A percentile compares a stretch with the other conserved stretches of the same genome.
These are phyloP conservation scores for Penicillium malachiteum DNA, from an alignment of 495 filamentous ascomycete genomes.

Conservation along the genomic window DNA sequence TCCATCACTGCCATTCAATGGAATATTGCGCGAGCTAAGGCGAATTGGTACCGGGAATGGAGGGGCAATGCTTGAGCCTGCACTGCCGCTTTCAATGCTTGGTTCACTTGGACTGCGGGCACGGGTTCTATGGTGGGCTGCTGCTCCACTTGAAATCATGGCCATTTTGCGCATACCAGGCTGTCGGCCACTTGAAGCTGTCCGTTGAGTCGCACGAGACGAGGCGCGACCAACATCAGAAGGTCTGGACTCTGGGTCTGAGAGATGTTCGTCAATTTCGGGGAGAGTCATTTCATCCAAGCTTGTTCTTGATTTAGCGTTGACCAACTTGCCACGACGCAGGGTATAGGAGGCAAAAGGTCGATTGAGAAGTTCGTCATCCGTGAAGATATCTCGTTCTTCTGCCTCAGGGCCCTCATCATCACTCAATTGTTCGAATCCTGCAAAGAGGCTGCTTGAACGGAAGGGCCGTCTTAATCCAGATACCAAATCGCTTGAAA, in stretches of 20 bases:
- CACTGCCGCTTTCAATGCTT: slow-evolving; percentile 54
- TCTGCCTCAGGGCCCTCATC: slow-evolving; percentile 38
- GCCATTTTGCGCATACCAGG: slow-evolving; percentile 62
- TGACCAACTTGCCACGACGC: slow-evolving; percentile 43
- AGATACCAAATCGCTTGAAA: slow-evolving; percentile 56
- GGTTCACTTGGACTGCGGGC: slow-evolving; percentile 74
- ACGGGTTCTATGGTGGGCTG: slow-evolving; percentile 62
- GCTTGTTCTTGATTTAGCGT: slow-evolving; percentile 32
- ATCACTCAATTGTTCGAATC: slow-evolving; percentile 65
- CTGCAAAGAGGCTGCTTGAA: slow-evolving; percentile 82
- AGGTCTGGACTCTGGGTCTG: slow-evolving; percentile 29
- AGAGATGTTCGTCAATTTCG: slow-evolving; percentile 43
- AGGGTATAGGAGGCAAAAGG: slow-evolving; percentile 47
- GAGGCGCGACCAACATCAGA: slow-evolving; percentile 21
- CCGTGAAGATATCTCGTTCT: slow-evolving; percentile 49
- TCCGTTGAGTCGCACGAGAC: slow-evolving; percentile 22
- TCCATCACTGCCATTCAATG: slow-evolving; percentile 71
- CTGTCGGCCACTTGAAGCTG: slow-evolving; percentile 37
- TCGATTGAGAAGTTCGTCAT: slow-evolving; percentile 45
- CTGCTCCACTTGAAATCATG: slow-evolving; percentile 74
- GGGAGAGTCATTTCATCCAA: slow-evolving; percentile 36
- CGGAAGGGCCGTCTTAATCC: slow-evolving; percentile 67
- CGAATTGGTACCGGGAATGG: slow-evolving; percentile 90
- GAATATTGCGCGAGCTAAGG: slow-evolving; percentile 78
- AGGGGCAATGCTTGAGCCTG: slow-evolving; percentile 49